Percentiles rank a stretch among this genome's conserved stretches.
Evolutionary conservation across 768 basidiomycete genomes (phyloP).

Genomic region (Suillus variegatus): DNA sequence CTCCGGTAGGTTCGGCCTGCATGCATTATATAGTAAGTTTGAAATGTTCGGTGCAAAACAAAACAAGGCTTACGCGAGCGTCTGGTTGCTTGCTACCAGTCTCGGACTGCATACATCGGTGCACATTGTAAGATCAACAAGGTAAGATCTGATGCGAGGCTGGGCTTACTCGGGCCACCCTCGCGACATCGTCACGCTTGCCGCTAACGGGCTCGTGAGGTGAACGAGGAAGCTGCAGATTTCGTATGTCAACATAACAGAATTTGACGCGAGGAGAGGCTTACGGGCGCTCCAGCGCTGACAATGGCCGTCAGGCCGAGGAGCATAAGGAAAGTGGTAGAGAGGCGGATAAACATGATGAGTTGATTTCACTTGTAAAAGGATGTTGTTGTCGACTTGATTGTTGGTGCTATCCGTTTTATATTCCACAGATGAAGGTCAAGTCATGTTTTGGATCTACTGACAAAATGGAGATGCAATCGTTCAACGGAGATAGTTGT

Average conservation of each 20-base stretch:
- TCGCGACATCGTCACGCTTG: not conserved
- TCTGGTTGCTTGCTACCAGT: no score
- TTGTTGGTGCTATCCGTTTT: not conserved
- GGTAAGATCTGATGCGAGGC: no score
- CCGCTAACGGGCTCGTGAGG: no score
- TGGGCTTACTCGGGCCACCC: not conserved
- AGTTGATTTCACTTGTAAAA: not conserved
- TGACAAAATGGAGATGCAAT: no score
- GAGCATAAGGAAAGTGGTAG: not conserved
- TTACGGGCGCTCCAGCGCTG: not conserved
- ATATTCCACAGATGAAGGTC: not conserved
- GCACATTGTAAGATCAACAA: no score
- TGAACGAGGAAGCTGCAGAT: no score
- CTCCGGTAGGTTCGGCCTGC: no score
- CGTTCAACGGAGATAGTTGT: no score
- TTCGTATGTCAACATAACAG: not conserved
- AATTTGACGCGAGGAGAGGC: not conserved
- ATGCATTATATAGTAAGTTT: no score
- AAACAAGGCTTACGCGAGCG: no score
- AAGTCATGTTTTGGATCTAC: not conserved
- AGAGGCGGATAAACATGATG: not conserved
- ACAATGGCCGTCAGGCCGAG: not conserved
- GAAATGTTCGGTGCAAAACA: no score
- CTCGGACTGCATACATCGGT: no score
- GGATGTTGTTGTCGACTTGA: not conserved